Conservation (phyloP, 139 green algal genomes). For the Picochlorum sp. region DNA sequence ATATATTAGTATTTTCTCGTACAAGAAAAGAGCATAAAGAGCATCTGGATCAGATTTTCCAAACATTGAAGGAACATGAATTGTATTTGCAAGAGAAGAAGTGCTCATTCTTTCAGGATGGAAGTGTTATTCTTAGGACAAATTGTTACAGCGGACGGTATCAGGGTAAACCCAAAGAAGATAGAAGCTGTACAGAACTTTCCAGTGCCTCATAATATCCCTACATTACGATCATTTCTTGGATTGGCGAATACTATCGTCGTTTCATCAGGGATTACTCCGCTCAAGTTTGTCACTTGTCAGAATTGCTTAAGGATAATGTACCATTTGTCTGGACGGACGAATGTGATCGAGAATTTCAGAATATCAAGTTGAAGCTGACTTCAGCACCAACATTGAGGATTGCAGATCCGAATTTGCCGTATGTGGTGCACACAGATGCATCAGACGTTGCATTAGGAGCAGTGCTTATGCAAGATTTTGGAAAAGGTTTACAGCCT, state of each 20-base stretch:
- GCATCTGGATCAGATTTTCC: constrained; percentile 33
- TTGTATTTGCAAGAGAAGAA: constrained; percentile 25
- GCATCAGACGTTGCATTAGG: not conserved
- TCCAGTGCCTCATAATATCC: constrained; percentile 17
- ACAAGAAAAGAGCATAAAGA: constrained; percentile 30
- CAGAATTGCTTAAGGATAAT: constrained; percentile 20
- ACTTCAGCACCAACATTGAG: not conserved
- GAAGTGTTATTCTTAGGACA: constrained; percentile 14
- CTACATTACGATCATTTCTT: constrained; percentile 36
- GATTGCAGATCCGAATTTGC: not conserved
- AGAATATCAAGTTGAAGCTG: not conserved
- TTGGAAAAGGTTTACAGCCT: constrained; percentile 10
- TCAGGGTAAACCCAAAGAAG: constrained; percentile 29
- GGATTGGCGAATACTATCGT: constrained; percentile 41
- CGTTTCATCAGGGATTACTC: constrained; percentile 35
- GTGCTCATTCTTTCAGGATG: constrained; percentile 9
- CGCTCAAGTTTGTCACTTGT: constrained; percentile 28
- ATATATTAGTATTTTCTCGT: constrained; percentile 49
- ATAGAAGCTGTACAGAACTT: constrained; percentile 32
- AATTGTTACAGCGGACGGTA: constrained; percentile 9
- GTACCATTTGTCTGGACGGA: constrained; percentile 15
- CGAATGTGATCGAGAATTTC: constrained; percentile 18
- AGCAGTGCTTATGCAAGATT: constrained; percentile 1
- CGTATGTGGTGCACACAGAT: not conserved
- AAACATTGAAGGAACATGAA: constrained; percentile 7